A percentile compares a stretch with the other conserved stretches of the same genome.
Conservation (phyloP, 345 rosid genomes). For the Salix purpurea region DNA sequence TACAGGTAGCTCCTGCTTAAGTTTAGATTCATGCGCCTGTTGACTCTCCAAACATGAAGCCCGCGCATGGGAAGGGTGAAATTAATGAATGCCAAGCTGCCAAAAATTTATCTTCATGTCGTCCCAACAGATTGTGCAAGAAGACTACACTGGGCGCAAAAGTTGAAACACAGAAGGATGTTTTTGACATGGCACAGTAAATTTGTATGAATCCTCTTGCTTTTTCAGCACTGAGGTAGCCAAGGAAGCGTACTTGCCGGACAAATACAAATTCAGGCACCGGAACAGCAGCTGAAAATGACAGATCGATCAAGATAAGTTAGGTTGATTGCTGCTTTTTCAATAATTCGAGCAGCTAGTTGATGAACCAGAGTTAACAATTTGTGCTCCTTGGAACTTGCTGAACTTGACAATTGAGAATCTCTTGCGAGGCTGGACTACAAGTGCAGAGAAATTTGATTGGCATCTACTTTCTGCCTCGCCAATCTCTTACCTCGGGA, state of each 20-base stretch:
- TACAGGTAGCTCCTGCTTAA: constrained; percentile 62
- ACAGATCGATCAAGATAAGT: constrained; percentile 15
- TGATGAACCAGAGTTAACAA: background rate
- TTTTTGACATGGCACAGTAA: constrained; percentile 31
- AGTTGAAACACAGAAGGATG: constrained; percentile 30
- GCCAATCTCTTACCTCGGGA: background rate
- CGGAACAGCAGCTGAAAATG: constrained; percentile 28
- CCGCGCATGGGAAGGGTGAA: constrained; percentile 29
- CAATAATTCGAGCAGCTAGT: background rate
- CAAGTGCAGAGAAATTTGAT: background rate
- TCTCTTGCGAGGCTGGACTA: background rate
- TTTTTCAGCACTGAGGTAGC: constrained; percentile 38
- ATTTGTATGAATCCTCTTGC: constrained; percentile 51
- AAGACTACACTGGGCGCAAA: constrained; percentile 34
- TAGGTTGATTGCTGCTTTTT: constrained; percentile 3
- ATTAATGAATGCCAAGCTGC: constrained; percentile 16
- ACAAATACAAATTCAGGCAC: constrained; percentile 29
- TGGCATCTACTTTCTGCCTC: background rate
- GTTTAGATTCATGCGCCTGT: constrained; percentile 55
- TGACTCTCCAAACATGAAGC: constrained; percentile 26
- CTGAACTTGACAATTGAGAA: background rate
- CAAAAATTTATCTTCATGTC: constrained; percentile 23
- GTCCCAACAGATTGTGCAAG: constrained; percentile 44
- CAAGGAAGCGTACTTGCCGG: constrained; percentile 45
- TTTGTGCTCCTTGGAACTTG: background rate